phyloP scores from a whole-genome alignment of 2,329 filamentous ascomycete species.

The Arthrobotrys sinensis region DNA sequence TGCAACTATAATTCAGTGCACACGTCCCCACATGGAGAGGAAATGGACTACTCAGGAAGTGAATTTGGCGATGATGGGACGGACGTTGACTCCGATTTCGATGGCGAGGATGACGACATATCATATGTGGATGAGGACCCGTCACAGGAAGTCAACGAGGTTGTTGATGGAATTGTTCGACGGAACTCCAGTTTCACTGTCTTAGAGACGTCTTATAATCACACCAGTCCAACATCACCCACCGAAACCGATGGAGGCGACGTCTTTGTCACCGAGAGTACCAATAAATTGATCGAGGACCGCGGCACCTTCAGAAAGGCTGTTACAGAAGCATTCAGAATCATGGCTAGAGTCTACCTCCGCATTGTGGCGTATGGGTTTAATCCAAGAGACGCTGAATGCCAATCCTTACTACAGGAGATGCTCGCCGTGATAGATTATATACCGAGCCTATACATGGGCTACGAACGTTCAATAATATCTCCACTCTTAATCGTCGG shows the following conservation, averaged over 20 bases:
- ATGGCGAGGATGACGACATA: slow-evolving; percentile 33
- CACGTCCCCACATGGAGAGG: slow-evolving; percentile 41
- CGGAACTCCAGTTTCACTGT: slow-evolving; percentile 45
- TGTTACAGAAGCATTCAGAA: slow-evolving; percentile 57
- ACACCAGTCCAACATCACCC: slow-evolving; percentile 8
- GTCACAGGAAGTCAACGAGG: slow-evolving; percentile 45
- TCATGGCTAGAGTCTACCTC: slow-evolving; percentile 54
- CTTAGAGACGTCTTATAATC: neutral
- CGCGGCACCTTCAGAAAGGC: slow-evolving; percentile 53
- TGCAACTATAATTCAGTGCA: slow-evolving; percentile 47
- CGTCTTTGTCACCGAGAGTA: slow-evolving; percentile 47
- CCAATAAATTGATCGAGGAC: slow-evolving; percentile 54
- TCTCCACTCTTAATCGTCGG: slow-evolving; percentile 57
- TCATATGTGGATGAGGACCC: slow-evolving; percentile 53
- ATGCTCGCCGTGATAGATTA: slow-evolving; percentile 52
- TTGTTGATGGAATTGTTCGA: slow-evolving; percentile 47
- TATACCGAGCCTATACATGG: slow-evolving; percentile 55
- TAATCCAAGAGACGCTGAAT: slow-evolving; percentile 39
- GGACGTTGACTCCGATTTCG: slow-evolving; percentile 43
- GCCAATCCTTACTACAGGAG: slow-evolving; percentile 38
- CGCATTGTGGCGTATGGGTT: slow-evolving; percentile 53
- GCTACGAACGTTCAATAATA: slow-evolving; percentile 60
- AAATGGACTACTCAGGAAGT: slow-evolving; percentile 32
- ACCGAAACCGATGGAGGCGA: slow-evolving; percentile 36
- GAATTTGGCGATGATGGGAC: slow-evolving; percentile 44